phyloP scores from a whole-genome alignment of 139 green algal species.

The Chlamydomonas asymmetrica region DNA sequence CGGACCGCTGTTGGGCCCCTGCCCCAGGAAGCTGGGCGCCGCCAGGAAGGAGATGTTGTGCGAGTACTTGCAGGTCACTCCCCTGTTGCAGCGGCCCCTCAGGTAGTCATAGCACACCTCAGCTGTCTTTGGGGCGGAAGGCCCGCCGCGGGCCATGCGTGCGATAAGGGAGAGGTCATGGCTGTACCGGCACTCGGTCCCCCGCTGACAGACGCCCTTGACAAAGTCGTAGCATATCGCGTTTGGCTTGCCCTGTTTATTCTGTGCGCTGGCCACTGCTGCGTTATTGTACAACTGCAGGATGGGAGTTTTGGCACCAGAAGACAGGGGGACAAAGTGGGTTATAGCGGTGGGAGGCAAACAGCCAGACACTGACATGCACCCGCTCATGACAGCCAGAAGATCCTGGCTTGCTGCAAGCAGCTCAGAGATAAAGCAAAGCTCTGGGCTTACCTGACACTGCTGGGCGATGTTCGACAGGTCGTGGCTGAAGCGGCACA shows the following conservation, averaged over 20 bases:
- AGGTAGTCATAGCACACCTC: conserved; percentile 69
- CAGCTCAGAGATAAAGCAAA: too few relatives aligned
- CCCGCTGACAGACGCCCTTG: conserved; percentile 74
- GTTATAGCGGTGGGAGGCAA: too few relatives aligned
- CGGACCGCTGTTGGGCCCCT: too few relatives aligned
- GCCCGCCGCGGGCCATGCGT: conserved; percentile 41
- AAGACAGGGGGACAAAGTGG: too few relatives aligned
- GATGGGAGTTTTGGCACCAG: too few relatives aligned
- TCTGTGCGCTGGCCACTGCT: conserved; percentile 24
- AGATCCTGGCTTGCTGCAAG: too few relatives aligned
- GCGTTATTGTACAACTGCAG: conserved; percentile 41
- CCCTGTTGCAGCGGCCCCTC: conserved; percentile 71
- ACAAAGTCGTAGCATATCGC: conserved; percentile 91
- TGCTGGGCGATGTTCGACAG: conserved; percentile 73
- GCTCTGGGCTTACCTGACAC: conserved; percentile 60
- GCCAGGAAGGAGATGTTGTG: conserved; percentile 70
- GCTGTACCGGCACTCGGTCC: conserved; percentile 75
- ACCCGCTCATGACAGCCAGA: too few relatives aligned
- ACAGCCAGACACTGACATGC: too few relatives aligned
- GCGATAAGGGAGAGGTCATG: conserved; percentile 77
- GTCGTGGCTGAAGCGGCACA: conserved; percentile 90
- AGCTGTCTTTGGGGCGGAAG: conserved; percentile 18
- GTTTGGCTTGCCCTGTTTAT: conserved; percentile 30
- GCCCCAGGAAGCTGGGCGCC: conserved; percentile 12
- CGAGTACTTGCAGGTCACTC: conserved; percentile 75